Evolutionary conservation across 139 green algal species (phyloP), one percentile per base, ranked within the genome.

Genomic region (Closterium sp.): DNA sequence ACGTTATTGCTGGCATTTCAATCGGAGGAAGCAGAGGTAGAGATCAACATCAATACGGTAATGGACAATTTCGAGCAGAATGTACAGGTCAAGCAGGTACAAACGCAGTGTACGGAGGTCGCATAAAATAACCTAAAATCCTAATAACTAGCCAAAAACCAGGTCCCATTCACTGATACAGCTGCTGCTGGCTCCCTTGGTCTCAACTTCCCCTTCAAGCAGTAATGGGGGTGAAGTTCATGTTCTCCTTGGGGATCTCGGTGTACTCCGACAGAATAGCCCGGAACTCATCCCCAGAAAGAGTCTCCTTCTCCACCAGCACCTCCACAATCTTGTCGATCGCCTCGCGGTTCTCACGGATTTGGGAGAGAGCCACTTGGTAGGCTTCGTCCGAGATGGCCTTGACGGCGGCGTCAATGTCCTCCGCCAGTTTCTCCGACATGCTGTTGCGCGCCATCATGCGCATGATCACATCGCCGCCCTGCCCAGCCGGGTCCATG

Each of bases 401-500:
- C 93, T 97, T 97, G 10, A 99, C 97, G 23, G 95, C 95, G 21
- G 92, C 85, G 92, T 99, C 98, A 87, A 99, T 99, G 86, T 96
- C 95, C 88, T 95, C 90, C 93, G 98, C 97, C 93, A 99, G 96
- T 92, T 96, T 97, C 96, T 99, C 98, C 86, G 93, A 97, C 96
- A 99, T 98, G 90, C 91, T 96, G 96, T 99, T 99, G 87, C 96
- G 94, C 7, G 97, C 96, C 97, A 99, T 98, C 98, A 99, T 99
- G 91, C 98, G 95, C 98, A 99, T 99, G 94, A 99, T 98, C 95
- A 99, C 97, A 94, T 99, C 97, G 9, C 96, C 96, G 89, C 96
- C 95, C 92, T 97, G 95, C 1, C 96, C 95, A 9, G 86, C 95
- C 32, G 96, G 97, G 95, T 99, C 98, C 96, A 98, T 95, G 91